Percentiles rank a stretch among this genome's conserved stretches.
Conservation (phyloP, 2,329 filamentous ascomycete genomes). For the Apiospora marii region DNA sequence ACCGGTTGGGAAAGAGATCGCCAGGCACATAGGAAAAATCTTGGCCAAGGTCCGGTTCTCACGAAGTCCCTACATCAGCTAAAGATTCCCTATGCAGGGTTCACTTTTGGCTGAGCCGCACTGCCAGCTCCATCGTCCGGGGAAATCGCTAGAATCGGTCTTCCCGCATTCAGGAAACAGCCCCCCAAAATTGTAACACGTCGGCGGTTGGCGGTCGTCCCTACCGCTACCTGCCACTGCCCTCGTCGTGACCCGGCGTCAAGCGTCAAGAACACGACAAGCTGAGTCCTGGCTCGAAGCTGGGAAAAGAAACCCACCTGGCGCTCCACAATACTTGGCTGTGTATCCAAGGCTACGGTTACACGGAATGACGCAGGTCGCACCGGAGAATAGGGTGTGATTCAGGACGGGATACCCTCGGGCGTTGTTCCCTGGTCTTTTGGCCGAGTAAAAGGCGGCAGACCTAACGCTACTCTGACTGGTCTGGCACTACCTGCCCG, state of each 20-base stretch:
- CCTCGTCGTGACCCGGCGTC: not conserved
- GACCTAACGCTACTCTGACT: not conserved
- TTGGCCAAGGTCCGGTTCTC: not conserved
- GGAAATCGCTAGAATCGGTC: slow-evolving; percentile 7
- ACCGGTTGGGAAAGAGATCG: slow-evolving; percentile 17
- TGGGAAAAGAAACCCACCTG: not conserved
- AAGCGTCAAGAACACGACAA: not conserved
- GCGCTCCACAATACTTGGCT: slow-evolving; percentile 2
- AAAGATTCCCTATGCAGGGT: slow-evolving; percentile 4
- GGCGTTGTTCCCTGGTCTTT: slow-evolving; percentile 12
- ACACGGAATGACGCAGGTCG: slow-evolving; percentile 21
- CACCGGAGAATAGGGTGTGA: slow-evolving; percentile 10
- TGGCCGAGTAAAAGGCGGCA: slow-evolving; percentile 6
- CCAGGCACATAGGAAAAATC: not conserved
- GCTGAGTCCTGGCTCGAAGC: not conserved
- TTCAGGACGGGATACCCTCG: not conserved
- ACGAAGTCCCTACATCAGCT: not conserved
- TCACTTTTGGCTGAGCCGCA: slow-evolving; percentile 6
- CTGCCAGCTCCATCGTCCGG: slow-evolving; percentile 9
- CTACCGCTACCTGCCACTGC: not conserved
- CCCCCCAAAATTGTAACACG: not conserved
- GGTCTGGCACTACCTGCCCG: slow-evolving; percentile 11
- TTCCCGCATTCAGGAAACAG: not conserved
- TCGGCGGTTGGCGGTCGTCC: slow-evolving; percentile 1
- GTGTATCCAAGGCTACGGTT: slow-evolving; percentile 14